Base-by-base conservation (phyloP, 371 early-diverging fungal species). In the Paraphysoderma sedebokerense region DNA sequence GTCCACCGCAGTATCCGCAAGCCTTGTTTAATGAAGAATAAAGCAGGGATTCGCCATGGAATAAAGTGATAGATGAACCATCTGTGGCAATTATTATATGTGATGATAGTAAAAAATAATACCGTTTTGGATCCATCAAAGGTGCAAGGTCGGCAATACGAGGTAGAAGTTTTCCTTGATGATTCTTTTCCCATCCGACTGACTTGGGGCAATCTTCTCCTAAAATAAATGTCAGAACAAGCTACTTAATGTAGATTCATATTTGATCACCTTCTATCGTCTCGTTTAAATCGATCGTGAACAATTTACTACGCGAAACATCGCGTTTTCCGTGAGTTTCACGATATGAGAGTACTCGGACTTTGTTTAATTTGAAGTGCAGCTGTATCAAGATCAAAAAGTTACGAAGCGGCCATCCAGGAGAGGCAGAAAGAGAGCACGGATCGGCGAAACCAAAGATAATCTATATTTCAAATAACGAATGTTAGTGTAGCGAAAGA, bases 401-500 rank as follows among this genome's bases (percentile, higher is more conserved):
- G 54, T 92, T 91, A 32, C 95, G 76, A 44, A 90, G 59, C 2
- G 91, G 87, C 95, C 95, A 93, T 2, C 91, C 91, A 9, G 84
- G 84, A 17, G 74, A 55, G 4, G 55, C 52, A 12, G 67, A 55
- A 9, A 76, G 62, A 8, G 71, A 66, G 26, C 84, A 79, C 24
- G 92, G 90, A 56, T 93, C 95, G 2, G 76, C 67, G 54, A 91
- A 87, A 0, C 80, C 89, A 28, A 92, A 56, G 38, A 54, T 55
- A 4, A 48, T 22, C 52, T 41, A 17, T 34, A n/a, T 24, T 4
- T 4, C 19, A 44, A 44, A 3, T 1, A 3, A 19, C 8, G 22
- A 7, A 36, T 2, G 1, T 36, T n/a, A 36, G 17, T 2, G 36
- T 3, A 19, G 5, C 37, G 17, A 36, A 5, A n/a, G 37, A 17